phyloP scores from a whole-genome alignment of 306 rosid genomes.

The Rosa rugosa region DNA sequence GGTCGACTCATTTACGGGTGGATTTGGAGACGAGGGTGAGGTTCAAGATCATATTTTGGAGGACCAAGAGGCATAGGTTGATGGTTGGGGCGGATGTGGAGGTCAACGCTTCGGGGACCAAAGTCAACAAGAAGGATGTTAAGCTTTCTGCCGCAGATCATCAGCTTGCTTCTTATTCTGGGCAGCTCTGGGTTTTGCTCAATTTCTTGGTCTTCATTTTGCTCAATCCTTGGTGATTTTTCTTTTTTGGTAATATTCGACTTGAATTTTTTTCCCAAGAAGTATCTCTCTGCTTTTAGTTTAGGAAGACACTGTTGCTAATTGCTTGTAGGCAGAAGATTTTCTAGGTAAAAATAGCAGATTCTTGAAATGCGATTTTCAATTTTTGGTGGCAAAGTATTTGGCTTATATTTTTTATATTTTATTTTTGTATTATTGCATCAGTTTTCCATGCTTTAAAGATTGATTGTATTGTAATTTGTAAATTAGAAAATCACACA shows the following conservation, averaged over 20 bases:
- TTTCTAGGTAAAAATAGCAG: not conserved
- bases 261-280: not conserved
- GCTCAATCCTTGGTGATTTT: slow-evolving; percentile 11
- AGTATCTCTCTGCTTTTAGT: not conserved
- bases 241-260: not conserved
- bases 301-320: not conserved
- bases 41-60: slow-evolving; percentile 72
- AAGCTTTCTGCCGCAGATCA: slow-evolving; percentile 58
- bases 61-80: slow-evolving; percentile 46
- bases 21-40: slow-evolving; percentile 58
- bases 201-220: slow-evolving; percentile 28
- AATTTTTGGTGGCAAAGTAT: not conserved
- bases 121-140: slow-evolving; percentile 27
- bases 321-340: not conserved
- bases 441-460: not conserved
- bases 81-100: slow-evolving; percentile 53
- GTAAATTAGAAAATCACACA: too few relatives aligned
- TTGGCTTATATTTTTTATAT: too few relatives aligned
- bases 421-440: not conserved
- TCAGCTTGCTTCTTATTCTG: slow-evolving; percentile 8
- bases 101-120: slow-evolving; percentile 39
- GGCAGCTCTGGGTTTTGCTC: slow-evolving; percentile 35
- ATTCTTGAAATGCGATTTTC: not conserved
- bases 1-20: slow-evolving; percentile 39
- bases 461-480: too few relatives aligned